These are phyloP conservation scores for Telopea speciosissima DNA, from an alignment of 177 flowering plant genomes.

Conservation along the genomic window DNA sequence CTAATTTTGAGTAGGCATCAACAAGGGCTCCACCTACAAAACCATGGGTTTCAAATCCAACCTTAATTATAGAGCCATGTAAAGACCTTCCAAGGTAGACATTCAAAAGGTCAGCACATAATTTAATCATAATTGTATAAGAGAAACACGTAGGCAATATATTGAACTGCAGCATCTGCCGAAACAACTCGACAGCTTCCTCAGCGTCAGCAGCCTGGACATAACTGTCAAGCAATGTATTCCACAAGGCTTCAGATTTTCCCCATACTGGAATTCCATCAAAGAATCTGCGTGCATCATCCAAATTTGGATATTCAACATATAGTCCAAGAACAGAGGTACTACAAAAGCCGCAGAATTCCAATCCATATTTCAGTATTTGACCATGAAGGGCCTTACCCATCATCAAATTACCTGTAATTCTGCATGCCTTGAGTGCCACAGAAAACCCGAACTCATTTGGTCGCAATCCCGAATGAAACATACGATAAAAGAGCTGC, in stretches of 20 bases:
- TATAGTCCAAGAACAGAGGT: slow-evolving; percentile 5
- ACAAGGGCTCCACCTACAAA: slow-evolving; percentile 13
- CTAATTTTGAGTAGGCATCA: slow-evolving; percentile 8
- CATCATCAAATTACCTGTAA: slow-evolving; percentile 4
- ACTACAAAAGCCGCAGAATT: slow-evolving; percentile 1
- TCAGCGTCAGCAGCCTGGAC: background rate
- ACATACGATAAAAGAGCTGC: slow-evolving; percentile 6
- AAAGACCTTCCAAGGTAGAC: background rate
- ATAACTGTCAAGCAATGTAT: slow-evolving; percentile 14
- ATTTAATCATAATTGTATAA: slow-evolving; percentile 8
- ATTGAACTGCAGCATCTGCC: slow-evolving; percentile 8
- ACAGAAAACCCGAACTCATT: slow-evolving; percentile 14
- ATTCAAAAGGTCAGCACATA: background rate
- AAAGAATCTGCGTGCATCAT: slow-evolving; percentile 4
- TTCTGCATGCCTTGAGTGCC: slow-evolving; percentile 14
- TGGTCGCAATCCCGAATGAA: slow-evolving; percentile 5
- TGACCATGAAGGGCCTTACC: slow-evolving; percentile 9
- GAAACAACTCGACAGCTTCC: slow-evolving; percentile 7
- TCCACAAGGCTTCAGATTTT: slow-evolving; percentile 12
- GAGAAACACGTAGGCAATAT: slow-evolving; percentile 6
- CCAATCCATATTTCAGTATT: slow-evolving; percentile 11
- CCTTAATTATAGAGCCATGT: slow-evolving; percentile 6
- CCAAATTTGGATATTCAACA: background rate
- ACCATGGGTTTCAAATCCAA: slow-evolving; percentile 7
- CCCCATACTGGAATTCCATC: background rate